phyloP scores from a whole-genome alignment of 306 rosid species.

The Cucumis sativus region Cucumber_9930_V3 NC_026660.2:23770001-23770500 shows the following conservation, averaged over 20 bases:
- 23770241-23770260: neutral
- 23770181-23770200: neutral
- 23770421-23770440: neutral
- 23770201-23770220: neutral
- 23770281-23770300: conserved; percentile 36
- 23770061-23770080: conserved; percentile 3
- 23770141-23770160: conserved; percentile 75
- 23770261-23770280: neutral
- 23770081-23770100: conserved; percentile 4
- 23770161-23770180: conserved; percentile 4
- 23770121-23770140: conserved; percentile 67
- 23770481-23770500: conserved; percentile 64
- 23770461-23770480: conserved; percentile 73
- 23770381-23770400: conserved; percentile 15
- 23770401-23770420: neutral
- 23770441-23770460: neutral
- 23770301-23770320: conserved; percentile 53
- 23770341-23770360: neutral
- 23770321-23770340: conserved; percentile 41
- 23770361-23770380: conserved; percentile 9
- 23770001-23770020: neutral
- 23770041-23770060: neutral
- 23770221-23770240: neutral
- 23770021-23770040: neutral
- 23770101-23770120: conserved; percentile 83